phyloP scores from a whole-genome alignment of 305 asterid species.

The Ajuga reptans region DNA sequence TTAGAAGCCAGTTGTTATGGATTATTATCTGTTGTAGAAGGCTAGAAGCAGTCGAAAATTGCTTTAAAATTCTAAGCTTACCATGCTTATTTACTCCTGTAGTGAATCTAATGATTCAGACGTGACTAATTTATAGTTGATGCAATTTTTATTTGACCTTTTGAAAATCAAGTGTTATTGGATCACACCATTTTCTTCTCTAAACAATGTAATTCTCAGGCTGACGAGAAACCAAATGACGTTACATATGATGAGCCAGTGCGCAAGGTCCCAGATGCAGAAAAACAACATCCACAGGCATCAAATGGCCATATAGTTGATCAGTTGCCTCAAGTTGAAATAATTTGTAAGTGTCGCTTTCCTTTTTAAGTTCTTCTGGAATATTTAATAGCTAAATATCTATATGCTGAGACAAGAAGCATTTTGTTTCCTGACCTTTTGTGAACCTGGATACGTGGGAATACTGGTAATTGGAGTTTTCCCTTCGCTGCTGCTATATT shows the following conservation, averaged over 20 bases:
- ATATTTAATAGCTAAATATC: background rate
- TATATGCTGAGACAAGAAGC: background rate
- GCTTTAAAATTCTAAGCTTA: background rate
- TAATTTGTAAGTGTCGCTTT: slow-evolving; percentile 49
- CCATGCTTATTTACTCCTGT: slow-evolving; percentile 11
- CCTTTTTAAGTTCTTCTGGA: slow-evolving; percentile 17
- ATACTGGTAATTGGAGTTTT: background rate
- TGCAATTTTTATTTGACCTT: background rate
- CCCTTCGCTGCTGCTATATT: no score
- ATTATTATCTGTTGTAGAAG: background rate
- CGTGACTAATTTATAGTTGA: background rate
- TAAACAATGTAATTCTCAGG: slow-evolving; percentile 41
- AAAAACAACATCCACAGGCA: slow-evolving; percentile 34
- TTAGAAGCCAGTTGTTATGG: background rate
- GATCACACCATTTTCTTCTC: slow-evolving; percentile 14
- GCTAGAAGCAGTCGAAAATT: slow-evolving; percentile 4
- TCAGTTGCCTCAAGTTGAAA: slow-evolving; percentile 52
- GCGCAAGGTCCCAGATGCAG: slow-evolving; percentile 38
- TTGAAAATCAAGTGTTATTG: background rate
- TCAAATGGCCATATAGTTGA: slow-evolving; percentile 33
- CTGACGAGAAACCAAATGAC: slow-evolving; percentile 40
- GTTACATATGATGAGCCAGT: slow-evolving; percentile 42
- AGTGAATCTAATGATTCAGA: background rate
- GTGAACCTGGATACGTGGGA: background rate
- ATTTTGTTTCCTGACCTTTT: background rate